Percentiles rank a stretch among this genome's conserved stretches.
Conservation (phyloP, 441 rosid genomes). For the Populus tomentosa region DNA sequence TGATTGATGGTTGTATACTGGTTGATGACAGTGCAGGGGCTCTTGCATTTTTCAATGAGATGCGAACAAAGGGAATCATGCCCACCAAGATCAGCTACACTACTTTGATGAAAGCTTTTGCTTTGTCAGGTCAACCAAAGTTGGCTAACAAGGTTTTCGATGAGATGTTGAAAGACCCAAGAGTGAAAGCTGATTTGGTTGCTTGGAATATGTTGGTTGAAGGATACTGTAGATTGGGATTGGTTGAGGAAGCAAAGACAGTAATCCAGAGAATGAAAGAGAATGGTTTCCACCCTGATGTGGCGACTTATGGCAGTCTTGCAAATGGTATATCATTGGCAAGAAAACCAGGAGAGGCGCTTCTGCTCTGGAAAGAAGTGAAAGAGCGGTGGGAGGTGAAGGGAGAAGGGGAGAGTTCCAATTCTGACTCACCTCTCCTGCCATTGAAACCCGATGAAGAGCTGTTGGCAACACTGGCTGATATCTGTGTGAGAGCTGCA, state of each 20-base stretch:
- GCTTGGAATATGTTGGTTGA: slow-evolving; percentile 98
- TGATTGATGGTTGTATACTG: slow-evolving; percentile 82
- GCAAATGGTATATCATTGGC: slow-evolving; percentile 45
- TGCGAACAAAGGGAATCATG: slow-evolving; percentile 73
- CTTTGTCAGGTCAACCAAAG: slow-evolving; percentile 81
- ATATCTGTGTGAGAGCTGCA: slow-evolving; percentile 86
- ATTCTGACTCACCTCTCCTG: slow-evolving; percentile 34
- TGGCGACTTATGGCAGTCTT: slow-evolving; percentile 58
- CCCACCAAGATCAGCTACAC: slow-evolving; percentile 95
- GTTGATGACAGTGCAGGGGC: slow-evolving; percentile 88
- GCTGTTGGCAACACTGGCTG: slow-evolving; percentile 68
- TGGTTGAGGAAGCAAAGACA: slow-evolving; percentile 28
- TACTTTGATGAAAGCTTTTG: slow-evolving; percentile 95
- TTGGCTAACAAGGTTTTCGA: slow-evolving; percentile 58
- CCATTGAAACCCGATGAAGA: slow-evolving; percentile 70
- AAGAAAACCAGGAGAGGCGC: slow-evolving; percentile 95
- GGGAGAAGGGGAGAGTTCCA: slow-evolving; percentile 24
- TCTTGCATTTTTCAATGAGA: slow-evolving; percentile 71
- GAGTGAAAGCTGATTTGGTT: slow-evolving; percentile 77
- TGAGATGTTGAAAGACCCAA: slow-evolving; percentile 36
- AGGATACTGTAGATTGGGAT: slow-evolving; percentile 76
- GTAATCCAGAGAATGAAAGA: slow-evolving; percentile 66
- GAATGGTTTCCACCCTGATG: slow-evolving; percentile 64
- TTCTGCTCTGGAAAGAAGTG: slow-evolving; percentile 81
- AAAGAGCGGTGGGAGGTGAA: slow-evolving; percentile 52